Percentiles rank a stretch among this genome's conserved stretches.
These are phyloP conservation scores for Penicillium sp. DNA, from an alignment of 2,329 filamentous ascomycete genomes.

Conservation along the genomic window DNA sequence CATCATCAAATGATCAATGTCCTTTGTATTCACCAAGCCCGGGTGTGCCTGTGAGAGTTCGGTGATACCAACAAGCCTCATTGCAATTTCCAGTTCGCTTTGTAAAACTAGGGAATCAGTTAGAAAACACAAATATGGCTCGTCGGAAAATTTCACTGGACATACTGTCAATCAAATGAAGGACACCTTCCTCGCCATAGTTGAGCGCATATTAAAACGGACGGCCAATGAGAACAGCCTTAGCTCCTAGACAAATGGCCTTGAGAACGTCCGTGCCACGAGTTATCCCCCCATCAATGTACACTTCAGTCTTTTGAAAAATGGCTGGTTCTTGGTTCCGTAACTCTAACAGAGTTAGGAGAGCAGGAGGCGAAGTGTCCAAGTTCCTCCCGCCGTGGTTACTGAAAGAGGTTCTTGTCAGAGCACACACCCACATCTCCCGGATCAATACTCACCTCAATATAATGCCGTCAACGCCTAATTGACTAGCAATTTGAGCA, in stretches of 20 bases:
- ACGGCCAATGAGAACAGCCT: slow-evolving; percentile 49
- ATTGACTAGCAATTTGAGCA: slow-evolving; percentile 40
- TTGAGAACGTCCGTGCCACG: slow-evolving; percentile 54
- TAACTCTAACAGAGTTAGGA: slow-evolving; percentile 51
- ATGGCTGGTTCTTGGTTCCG: slow-evolving; percentile 47
- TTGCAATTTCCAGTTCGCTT: not conserved
- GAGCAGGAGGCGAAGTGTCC: slow-evolving; percentile 47
- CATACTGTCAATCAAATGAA: no score
- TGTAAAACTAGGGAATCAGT: not conserved
- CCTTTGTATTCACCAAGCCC: not conserved
- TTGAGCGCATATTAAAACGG: no score
- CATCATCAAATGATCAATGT: no score
- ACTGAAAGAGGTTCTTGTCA: not conserved
- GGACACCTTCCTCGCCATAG: no score
- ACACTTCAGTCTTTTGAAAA: slow-evolving; percentile 48
- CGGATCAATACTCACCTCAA: slow-evolving; percentile 28
- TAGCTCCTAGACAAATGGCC: slow-evolving; percentile 50
- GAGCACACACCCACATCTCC: no score
- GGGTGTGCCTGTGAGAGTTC: not conserved
- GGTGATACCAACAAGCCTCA: not conserved
- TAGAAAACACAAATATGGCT: no score
- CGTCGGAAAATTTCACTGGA: no score
- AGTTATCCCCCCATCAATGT: slow-evolving; percentile 52
- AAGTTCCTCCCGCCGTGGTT: slow-evolving; percentile 57
- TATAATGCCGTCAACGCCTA: slow-evolving; percentile 21